Conservation (phyloP, 2,329 filamentous ascomycete genomes). For the Tolypocladium sp. region DNA sequence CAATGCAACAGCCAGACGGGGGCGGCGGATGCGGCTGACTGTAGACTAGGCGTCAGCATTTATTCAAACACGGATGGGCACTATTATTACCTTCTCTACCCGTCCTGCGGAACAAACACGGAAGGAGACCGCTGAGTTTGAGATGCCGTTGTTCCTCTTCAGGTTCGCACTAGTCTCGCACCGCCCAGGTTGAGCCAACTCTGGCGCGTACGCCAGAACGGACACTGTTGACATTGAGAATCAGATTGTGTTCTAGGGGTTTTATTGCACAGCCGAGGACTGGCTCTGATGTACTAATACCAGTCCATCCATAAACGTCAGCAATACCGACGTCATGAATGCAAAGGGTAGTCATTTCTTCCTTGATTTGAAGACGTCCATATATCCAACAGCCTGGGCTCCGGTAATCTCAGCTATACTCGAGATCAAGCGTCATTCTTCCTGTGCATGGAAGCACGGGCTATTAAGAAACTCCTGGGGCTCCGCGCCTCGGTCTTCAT, state of each 20-base stretch:
- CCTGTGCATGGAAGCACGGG: too few species aligned
- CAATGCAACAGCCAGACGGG: not conserved
- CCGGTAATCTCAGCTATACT: not conserved
- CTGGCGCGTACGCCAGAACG: too few species aligned
- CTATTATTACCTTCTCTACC: too few species aligned
- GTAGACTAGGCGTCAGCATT: not conserved
- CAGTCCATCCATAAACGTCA: not conserved
- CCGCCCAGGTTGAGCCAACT: too few species aligned
- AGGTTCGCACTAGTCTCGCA: too few species aligned
- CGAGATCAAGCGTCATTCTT: too few species aligned
- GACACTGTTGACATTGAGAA: too few species aligned
- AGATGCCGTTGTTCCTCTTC: not conserved
- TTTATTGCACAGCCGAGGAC: not conserved
- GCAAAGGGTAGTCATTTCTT: not conserved
- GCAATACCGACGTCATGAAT: not conserved
- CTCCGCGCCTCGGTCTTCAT: not conserved
- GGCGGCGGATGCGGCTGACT: not conserved
- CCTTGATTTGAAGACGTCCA: not conserved
- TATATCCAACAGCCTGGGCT: not conserved
- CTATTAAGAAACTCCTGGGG: too few species aligned
- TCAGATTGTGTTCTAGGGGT: too few species aligned
- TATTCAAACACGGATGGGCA: not conserved
- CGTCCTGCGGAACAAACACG: not conserved
- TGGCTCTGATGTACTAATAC: not conserved
- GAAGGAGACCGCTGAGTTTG: too few species aligned